Conservation (phyloP, 495 filamentous ascomycete species). For the Penicillium dipodomyicola region DNA sequence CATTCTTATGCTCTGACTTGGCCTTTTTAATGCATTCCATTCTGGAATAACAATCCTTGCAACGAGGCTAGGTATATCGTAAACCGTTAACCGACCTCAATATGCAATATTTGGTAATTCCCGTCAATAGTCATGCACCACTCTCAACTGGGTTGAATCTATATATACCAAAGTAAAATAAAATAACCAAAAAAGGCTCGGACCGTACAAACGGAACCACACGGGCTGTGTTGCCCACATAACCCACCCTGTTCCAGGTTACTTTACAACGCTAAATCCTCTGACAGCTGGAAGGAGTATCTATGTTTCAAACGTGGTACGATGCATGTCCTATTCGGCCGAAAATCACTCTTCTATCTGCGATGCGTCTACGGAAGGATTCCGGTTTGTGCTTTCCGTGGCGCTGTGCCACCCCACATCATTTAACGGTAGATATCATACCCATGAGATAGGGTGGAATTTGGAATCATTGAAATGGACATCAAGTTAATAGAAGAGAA, state of each 20-base stretch:
- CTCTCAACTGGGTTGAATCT: slow-evolving; percentile 1
- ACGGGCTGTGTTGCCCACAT: not conserved
- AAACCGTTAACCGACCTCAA: not conserved
- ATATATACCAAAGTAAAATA: slow-evolving; percentile 9
- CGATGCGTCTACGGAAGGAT: not conserved
- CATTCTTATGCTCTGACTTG: not conserved
- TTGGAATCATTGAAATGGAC: not conserved
- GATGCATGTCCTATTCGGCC: not conserved
- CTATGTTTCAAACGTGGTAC: not conserved
- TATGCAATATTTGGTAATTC: not conserved
- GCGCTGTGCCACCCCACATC: not conserved
- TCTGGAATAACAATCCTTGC: not conserved
- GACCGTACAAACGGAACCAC: slow-evolving; percentile 13
- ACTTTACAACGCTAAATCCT: not conserved
- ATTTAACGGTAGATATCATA: not conserved
- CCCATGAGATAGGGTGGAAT: not conserved
- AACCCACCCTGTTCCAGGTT: not conserved
- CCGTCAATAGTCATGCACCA: not conserved
- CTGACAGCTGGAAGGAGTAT: not conserved
- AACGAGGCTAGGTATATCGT: not conserved
- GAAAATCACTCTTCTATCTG: not conserved
- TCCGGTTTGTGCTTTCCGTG: not conserved
- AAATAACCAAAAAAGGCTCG: slow-evolving; percentile 26
- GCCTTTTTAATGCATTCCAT: not conserved
- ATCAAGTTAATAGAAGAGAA: not conserved